Evolutionary conservation across 2,329 filamentous ascomycete genomes (phyloP), one percentile per base, ranked within the genome.

Genomic region (Clonostachys byssicola): DNA sequence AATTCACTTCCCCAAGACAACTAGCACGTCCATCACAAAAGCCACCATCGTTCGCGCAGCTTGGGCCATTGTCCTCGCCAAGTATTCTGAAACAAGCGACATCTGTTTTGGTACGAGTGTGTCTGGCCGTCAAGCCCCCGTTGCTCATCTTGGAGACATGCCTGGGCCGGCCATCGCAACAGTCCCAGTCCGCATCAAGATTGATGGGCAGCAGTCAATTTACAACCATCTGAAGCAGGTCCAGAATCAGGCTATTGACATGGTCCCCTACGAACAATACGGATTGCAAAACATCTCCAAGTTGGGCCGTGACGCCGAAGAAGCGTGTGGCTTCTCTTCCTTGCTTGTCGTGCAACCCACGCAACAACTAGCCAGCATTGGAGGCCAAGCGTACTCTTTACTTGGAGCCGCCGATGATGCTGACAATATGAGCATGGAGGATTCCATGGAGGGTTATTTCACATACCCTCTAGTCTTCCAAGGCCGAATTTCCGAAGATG

Each of bases 221-320:
- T 16, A n/a, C n/a, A 36, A 34, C 9, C 48, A 47, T 7, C 51
- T 56, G 6, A 33, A 20, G 6, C 34, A 17, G n/a, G 35, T 53
- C 6, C 49, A 51, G 38, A 44, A 35, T 13, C 49, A 54, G 6
- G 49, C 53, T 2, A 43, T 48, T 1, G 35, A 47, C 7, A 52
- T 54, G 47, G 52, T 55, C 18, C 47, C 53, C 1, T 52, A 51
- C 33, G 51, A 56, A 33, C 54, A 56, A 12, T 39, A 45, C 3
- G 53, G 54, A 2, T 47, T 56, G 6, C 49, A 51, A n/a, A 33
- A 34, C 6, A 53, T 56, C 33, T 38, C 45, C 7, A 16, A 36
- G 12, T n/a, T 56, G 5, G 47, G 43, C 10, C 33, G 46, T 8
- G 47, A 54, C 16, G 44, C 49, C 16, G 35, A 20, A 34, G 44